Evolutionary conservation across 352 stramenopile genomes (phyloP).

Genomic region (Phytopythium chamaehyphon): DNA sequence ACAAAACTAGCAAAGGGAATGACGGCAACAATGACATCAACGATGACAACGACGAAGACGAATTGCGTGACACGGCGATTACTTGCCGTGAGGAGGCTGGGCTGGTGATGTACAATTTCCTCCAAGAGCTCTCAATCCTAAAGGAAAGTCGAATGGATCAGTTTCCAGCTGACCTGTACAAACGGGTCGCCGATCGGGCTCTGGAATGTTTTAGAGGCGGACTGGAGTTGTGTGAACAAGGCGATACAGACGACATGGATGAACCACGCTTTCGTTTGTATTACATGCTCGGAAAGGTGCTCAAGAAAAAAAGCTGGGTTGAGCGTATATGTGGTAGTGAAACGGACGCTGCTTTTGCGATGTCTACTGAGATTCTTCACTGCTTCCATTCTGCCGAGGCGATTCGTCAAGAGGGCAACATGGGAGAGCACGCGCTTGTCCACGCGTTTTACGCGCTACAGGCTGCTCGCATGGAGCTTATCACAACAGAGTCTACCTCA

Average conservation of each 20-base stretch:
- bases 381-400: constrained; percentile 58
- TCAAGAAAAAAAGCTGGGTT: constrained; percentile 55
- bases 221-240: constrained; percentile 24
- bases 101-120: constrained; percentile 62
- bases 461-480: constrained; percentile 52
- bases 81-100: constrained; percentile 75
- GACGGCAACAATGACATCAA: constrained; percentile 6
- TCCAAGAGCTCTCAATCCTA: constrained; percentile 60
- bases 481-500: constrained; percentile 21
- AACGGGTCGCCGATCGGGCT: constrained; percentile 20
- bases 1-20: constrained; percentile 8
- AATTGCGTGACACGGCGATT: constrained; percentile 30
- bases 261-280: constrained; percentile 60
- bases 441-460: constrained; percentile 79
- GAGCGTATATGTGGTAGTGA: too few relatives aligned
- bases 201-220: constrained; percentile 38
- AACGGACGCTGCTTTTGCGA: too few relatives aligned
- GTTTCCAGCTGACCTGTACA: constrained; percentile 27
- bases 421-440: constrained; percentile 59
- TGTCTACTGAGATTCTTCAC: constrained; percentile 29
- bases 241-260: constrained; percentile 23
- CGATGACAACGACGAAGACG: constrained; percentile 10
- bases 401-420: constrained; percentile 50
- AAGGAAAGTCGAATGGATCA: constrained; percentile 21
- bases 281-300: constrained; percentile 73